A percentile compares a stretch with the other conserved stretches of the same genome.
Evolutionary conservation across 1,284 basidiomycete genomes (phyloP).

Genomic region (Cutaneotrichosporon spelunceum): DNA sequence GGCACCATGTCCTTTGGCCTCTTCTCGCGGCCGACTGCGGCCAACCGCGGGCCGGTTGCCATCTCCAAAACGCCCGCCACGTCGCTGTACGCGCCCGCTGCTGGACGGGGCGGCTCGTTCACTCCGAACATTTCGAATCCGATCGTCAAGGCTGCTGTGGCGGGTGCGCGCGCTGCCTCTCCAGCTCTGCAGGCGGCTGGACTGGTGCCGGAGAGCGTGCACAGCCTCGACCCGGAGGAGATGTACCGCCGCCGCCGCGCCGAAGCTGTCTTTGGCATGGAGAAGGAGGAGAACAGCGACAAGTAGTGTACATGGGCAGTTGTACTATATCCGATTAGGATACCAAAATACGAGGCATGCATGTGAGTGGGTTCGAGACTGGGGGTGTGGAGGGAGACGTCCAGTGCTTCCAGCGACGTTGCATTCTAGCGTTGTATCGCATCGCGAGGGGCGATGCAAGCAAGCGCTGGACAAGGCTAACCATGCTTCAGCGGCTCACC

Average conservation of each 20-base stretch:
- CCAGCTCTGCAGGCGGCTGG: slow-evolving; percentile 43
- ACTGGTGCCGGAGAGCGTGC: slow-evolving; percentile 54
- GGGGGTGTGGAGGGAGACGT: no score
- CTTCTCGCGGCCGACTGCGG: slow-evolving; percentile 26
- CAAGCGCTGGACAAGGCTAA: no score
- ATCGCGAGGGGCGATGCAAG: no score
- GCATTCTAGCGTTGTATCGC: no score
- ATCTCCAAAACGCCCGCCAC: slow-evolving; percentile 10
- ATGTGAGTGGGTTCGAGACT: neutral
- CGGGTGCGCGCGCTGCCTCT: slow-evolving; percentile 37
- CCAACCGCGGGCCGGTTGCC: slow-evolving; percentile 1
- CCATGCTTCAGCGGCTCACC: no score
- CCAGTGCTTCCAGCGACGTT: no score
- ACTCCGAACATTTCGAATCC: slow-evolving; percentile 20
- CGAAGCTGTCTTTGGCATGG: slow-evolving; percentile 52
- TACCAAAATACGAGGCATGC: slow-evolving; percentile 1
- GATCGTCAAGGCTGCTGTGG: slow-evolving; percentile 42
- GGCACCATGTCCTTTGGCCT: slow-evolving; percentile 43
- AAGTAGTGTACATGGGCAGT: neutral
- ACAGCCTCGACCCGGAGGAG: slow-evolving; percentile 69
- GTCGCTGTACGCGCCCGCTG: slow-evolving; percentile 15
- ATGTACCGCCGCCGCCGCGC: slow-evolving; percentile 68
- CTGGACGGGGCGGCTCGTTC: slow-evolving; percentile 1
- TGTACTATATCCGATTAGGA: slow-evolving; percentile 4
- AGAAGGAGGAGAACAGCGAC: neutral